Evolutionary conservation across 2,329 filamentous ascomycete species (phyloP).

Genomic region (Ceratocystis albifundus): DNA sequence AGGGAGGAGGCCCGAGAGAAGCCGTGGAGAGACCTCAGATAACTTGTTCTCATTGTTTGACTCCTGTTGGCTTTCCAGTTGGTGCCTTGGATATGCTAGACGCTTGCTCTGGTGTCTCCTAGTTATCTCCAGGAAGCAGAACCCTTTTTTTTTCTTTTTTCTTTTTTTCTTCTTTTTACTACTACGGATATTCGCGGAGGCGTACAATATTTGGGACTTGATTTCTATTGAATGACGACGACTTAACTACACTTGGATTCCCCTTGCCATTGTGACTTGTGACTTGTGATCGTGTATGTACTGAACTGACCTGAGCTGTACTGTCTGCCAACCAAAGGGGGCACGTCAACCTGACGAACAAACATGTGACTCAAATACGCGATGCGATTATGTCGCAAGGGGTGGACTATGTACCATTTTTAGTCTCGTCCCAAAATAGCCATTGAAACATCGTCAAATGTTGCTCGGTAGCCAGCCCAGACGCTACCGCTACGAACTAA

Average conservation of each 20-base stretch:
- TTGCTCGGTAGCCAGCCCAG: no score
- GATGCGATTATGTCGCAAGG: no score
- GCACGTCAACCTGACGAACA: no score
- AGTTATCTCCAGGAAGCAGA: neutral
- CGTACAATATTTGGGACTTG: constrained; percentile 20
- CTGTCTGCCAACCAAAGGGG: no score
- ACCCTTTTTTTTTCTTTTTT: neutral
- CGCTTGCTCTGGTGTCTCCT: neutral
- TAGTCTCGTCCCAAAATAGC: no score
- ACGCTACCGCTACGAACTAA: no score
- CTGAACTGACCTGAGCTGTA: no score
- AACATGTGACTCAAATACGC: no score
- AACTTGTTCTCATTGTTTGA: constrained; percentile 21
- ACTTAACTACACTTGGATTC: constrained; percentile 14
- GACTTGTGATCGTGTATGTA: neutral
- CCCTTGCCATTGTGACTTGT: neutral
- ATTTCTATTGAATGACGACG: constrained; percentile 23
- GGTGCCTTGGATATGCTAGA: constrained; percentile 7
- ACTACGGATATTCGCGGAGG: constrained; percentile 15
- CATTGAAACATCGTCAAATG: no score
- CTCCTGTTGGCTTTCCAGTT: constrained; percentile 6
- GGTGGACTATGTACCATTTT: no score
- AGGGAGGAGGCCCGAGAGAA: neutral
- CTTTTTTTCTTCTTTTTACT: neutral
- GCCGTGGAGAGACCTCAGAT: constrained; percentile 15